phyloP scores from a whole-genome alignment of 2,329 filamentous ascomycete genomes.

The Rhinocladiella similis region DNA sequence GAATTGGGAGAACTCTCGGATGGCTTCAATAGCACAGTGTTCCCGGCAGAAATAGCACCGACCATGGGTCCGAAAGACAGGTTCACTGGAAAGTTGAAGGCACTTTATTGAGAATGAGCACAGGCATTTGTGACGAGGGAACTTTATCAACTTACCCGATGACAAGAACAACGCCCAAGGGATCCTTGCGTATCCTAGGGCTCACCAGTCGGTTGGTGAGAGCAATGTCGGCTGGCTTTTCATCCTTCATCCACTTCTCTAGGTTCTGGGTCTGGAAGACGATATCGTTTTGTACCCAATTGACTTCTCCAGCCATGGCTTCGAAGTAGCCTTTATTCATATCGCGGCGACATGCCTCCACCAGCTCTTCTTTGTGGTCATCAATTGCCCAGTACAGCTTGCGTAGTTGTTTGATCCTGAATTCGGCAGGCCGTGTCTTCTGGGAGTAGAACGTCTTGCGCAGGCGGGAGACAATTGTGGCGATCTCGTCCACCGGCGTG shows the following conservation, averaged over 20 bases:
- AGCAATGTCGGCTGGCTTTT: slow-evolving; percentile 69
- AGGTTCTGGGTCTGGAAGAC: slow-evolving; percentile 76
- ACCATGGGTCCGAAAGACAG: slow-evolving; percentile 76
- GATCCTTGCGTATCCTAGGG: slow-evolving; percentile 81
- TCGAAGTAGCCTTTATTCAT: slow-evolving; percentile 78
- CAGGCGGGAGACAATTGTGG: slow-evolving; percentile 58
- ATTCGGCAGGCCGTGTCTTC: slow-evolving; percentile 79
- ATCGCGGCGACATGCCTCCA: slow-evolving; percentile 75
- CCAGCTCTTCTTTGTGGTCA: slow-evolving; percentile 72
- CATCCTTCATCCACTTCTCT: slow-evolving; percentile 79
- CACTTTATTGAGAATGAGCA: slow-evolving; percentile 42
- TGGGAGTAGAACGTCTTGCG: slow-evolving; percentile 73
- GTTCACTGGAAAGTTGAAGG: slow-evolving; percentile 92
- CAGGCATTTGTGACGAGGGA: slow-evolving; percentile 1
- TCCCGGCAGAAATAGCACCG: slow-evolving; percentile 89
- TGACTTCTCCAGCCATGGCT: slow-evolving; percentile 70
- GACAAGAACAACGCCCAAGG: slow-evolving; percentile 77
- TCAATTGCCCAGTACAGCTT: slow-evolving; percentile 92
- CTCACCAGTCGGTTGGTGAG: slow-evolving; percentile 68
- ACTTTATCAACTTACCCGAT: slow-evolving; percentile 62
- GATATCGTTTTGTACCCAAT: slow-evolving; percentile 79
- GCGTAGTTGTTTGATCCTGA: slow-evolving; percentile 80
- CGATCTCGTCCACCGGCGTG: slow-evolving; percentile 68
- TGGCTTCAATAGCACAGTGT: slow-evolving; percentile 86
- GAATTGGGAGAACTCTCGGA: slow-evolving; percentile 77